Evolutionary conservation across 352 stramenopile species (phyloP).

Genomic region (Phytophthora tubulina): DNA sequence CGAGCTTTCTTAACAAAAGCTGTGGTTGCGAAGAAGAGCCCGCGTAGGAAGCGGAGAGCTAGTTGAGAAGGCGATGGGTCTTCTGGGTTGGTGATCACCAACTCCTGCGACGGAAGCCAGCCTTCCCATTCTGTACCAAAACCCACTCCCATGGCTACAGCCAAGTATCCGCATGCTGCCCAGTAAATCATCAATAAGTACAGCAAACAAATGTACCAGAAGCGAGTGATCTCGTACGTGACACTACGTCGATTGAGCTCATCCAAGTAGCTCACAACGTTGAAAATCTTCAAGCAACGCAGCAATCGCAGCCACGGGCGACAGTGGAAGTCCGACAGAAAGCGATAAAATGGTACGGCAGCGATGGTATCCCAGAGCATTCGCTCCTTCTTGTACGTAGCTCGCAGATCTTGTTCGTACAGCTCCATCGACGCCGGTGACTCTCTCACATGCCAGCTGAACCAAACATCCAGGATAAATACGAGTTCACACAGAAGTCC

Average conservation of each 20-base stretch:
- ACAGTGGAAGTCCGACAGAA: slow-evolving; percentile 45
- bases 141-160: slow-evolving; percentile 46
- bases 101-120: slow-evolving; percentile 53
- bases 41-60: slow-evolving; percentile 48
- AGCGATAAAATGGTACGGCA: slow-evolving; percentile 52
- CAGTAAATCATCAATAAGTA: slow-evolving; percentile 74
- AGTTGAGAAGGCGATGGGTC: slow-evolving; percentile 33
- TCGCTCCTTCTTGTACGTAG: slow-evolving; percentile 54
- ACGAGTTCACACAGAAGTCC: slow-evolving; percentile 51
- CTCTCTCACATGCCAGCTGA: slow-evolving; percentile 53
- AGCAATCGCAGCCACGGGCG: slow-evolving; percentile 47
- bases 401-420: slow-evolving; percentile 57
- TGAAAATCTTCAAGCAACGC: slow-evolving; percentile 61
- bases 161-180: slow-evolving; percentile 61
- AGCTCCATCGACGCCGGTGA: slow-evolving; percentile 51
- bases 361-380: slow-evolving; percentile 54
- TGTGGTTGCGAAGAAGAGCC: slow-evolving; percentile 58
- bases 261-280: slow-evolving; percentile 62
- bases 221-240: slow-evolving; percentile 60
- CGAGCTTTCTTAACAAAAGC: slow-evolving; percentile 60
- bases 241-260: slow-evolving; percentile 70
- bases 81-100: slow-evolving; percentile 43
- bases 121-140: slow-evolving; percentile 62
- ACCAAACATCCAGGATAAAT: slow-evolving; percentile 62
- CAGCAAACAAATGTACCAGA: slow-evolving; percentile 62